phyloP scores from a whole-genome alignment of 768 basidiomycete genomes.

The Rubroboletus satanas region DNA sequence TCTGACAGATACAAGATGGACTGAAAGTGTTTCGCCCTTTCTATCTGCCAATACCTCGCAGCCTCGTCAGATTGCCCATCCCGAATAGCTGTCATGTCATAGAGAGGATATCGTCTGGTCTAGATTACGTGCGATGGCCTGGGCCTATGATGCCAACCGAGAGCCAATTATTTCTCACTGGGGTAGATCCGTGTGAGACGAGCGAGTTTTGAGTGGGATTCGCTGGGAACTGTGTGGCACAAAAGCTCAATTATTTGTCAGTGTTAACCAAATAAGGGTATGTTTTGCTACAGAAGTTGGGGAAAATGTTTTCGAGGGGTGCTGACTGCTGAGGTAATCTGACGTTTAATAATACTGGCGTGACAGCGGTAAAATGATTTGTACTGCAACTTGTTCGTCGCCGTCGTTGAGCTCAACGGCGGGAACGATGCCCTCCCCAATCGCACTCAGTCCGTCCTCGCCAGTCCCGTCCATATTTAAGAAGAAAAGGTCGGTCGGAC shows the following conservation, averaged over 20 bases:
- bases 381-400: slow-evolving; percentile 6
- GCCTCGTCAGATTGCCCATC: too few relatives aligned
- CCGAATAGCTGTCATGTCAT: too few relatives aligned
- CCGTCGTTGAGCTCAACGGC: slow-evolving; percentile 12
- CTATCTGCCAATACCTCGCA: too few relatives aligned
- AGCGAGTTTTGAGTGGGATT: too few relatives aligned
- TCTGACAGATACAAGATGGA: too few relatives aligned
- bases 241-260: not conserved
- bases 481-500: slow-evolving; percentile 45
- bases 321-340: slow-evolving; percentile 25
- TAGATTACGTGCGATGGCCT: too few relatives aligned
- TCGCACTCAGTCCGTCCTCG: slow-evolving; percentile 54
- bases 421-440: slow-evolving; percentile 51
- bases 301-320: not conserved
- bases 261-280: not conserved
- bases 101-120: too few relatives aligned
- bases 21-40: too few relatives aligned
- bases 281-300: not conserved
- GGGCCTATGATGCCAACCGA: too few relatives aligned
- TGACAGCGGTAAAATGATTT: slow-evolving; percentile 15
- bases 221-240: not conserved
- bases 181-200: too few relatives aligned
- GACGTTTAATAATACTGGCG: slow-evolving; percentile 19
- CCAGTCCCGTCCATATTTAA: slow-evolving; percentile 57
- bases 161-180: too few relatives aligned